Evolutionary conservation across 2,329 filamentous ascomycete species (phyloP).

Genomic region (Coleophoma cylindrospora): DNA sequence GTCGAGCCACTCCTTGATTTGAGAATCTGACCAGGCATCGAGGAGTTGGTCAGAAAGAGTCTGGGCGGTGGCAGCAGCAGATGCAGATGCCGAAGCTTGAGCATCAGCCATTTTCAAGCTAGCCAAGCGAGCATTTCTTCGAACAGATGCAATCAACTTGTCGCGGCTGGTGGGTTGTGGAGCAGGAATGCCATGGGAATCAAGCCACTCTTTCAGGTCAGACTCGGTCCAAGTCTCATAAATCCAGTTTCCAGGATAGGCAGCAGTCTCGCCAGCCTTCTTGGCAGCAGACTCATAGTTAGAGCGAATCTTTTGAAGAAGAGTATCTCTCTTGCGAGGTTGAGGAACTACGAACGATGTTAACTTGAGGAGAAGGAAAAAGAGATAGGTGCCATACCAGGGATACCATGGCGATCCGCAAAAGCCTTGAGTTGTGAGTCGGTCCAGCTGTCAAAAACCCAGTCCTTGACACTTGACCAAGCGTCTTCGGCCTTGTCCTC

Average conservation of each 20-base stretch:
- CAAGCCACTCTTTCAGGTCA: conserved; percentile 90
- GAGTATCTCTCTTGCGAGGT: conserved; percentile 76
- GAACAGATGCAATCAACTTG: conserved; percentile 81
- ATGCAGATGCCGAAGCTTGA: conserved; percentile 55
- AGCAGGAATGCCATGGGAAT: conserved; percentile 77
- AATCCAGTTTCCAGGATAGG: conserved; percentile 95
- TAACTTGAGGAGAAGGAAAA: not conserved
- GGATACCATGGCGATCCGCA: conserved; percentile 81
- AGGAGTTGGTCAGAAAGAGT: conserved; percentile 79
- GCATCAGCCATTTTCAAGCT: conserved; percentile 62
- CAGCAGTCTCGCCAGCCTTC: conserved; percentile 66
- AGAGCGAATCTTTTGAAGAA: conserved; percentile 72
- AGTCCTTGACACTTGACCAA: conserved; percentile 71
- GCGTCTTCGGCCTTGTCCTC: conserved; percentile 71
- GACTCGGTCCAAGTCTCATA: conserved; percentile 88
- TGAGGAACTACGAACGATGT: conserved; percentile 57
- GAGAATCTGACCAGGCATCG: conserved; percentile 81
- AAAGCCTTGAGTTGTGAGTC: conserved; percentile 93
- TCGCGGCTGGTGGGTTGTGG: conserved; percentile 83
- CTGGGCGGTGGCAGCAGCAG: conserved; percentile 64
- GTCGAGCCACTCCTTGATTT: conserved; percentile 90
- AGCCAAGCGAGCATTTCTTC: conserved; percentile 82
- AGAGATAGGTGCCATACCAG: conserved; percentile 25
- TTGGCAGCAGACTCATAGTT: conserved; percentile 78
- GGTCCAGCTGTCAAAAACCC: conserved; percentile 70